Percentiles rank a stretch among this genome's conserved stretches.
These are phyloP conservation scores for Phaeosphaeriaceae sp. DNA, from an alignment of 2,329 filamentous ascomycete species.

Conservation along the genomic window DNA sequence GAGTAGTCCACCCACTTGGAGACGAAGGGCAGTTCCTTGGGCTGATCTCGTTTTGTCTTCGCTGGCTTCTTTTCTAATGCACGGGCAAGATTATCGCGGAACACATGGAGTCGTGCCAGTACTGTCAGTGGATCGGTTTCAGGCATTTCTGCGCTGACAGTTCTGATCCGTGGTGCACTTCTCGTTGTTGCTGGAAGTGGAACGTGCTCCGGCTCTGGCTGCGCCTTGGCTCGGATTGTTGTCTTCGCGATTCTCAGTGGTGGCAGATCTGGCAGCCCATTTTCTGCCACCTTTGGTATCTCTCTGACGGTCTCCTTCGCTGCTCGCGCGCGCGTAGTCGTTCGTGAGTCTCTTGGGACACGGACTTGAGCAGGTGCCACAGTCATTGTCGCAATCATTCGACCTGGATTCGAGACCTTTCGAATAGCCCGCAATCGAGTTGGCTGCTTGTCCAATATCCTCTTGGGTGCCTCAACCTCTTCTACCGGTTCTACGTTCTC, in stretches of 20 bases:
- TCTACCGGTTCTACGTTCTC: constrained; percentile 46
- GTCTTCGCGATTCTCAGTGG: constrained; percentile 31
- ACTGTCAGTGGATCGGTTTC: constrained; percentile 55
- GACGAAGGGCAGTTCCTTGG: constrained; percentile 62
- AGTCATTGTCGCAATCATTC: constrained; percentile 40
- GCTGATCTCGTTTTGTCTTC: constrained; percentile 55
- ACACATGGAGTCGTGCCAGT: constrained; percentile 51
- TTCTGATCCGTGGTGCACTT: constrained; percentile 30
- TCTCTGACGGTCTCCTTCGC: constrained; percentile 32
- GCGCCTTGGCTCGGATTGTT: constrained; percentile 25
- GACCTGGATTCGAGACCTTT: constrained; percentile 44
- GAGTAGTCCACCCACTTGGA: constrained; percentile 89
- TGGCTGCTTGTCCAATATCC: constrained; percentile 44
- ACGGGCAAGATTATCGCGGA: constrained; percentile 55
- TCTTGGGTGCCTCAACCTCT: constrained; percentile 34
- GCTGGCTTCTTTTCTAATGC: constrained; percentile 50
- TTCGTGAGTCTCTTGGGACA: constrained; percentile 36
- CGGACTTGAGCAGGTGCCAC: constrained; percentile 36
- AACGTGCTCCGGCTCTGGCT: constrained; percentile 19
- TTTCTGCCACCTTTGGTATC: constrained; percentile 27
- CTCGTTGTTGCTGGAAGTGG: constrained; percentile 25
- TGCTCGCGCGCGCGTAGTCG: constrained; percentile 33
- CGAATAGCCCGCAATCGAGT: constrained; percentile 45
- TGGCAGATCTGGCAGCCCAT: constrained; percentile 31
- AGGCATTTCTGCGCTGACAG: constrained; percentile 38